A percentile compares a stretch with the other conserved stretches of the same genome.
These are phyloP conservation scores for Xylaria sp. DNA, from an alignment of 2,329 filamentous ascomycete species.

Conservation along the genomic window DNA sequence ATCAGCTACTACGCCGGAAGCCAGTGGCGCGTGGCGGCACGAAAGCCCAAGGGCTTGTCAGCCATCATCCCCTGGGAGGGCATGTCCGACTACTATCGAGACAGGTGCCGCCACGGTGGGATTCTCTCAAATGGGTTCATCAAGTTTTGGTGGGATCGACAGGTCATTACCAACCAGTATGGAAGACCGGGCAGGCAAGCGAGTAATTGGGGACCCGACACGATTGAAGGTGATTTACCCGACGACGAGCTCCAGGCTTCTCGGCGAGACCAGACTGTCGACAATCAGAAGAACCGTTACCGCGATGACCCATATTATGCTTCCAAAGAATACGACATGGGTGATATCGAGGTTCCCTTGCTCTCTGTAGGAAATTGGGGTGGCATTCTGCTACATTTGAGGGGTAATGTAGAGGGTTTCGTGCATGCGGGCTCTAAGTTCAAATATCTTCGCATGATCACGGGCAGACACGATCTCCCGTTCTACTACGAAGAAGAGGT, in stretches of 20 bases:
- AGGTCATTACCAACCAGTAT: conserved; percentile 72
- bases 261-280: conserved; percentile 53
- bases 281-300: conserved; percentile 58
- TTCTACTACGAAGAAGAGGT: conserved; percentile 76
- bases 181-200: conserved; percentile 40
- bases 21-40: conserved; percentile 57
- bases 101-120: conserved; percentile 65
- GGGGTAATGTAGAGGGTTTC: conserved; percentile 72
- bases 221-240: conserved; percentile 63
- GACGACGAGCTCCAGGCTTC: conserved; percentile 52
- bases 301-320: conserved; percentile 69
- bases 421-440: conserved; percentile 66
- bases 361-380: conserved; percentile 75
- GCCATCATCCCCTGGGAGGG: conserved; percentile 60
- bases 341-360: conserved; percentile 70
- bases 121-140: conserved; percentile 66
- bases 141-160: conserved; percentile 69
- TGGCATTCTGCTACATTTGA: conserved; percentile 70
- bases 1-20: conserved; percentile 55
- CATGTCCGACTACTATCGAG: conserved; percentile 61
- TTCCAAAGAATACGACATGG: conserved; percentile 67
- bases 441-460: conserved; percentile 74
- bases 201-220: conserved; percentile 44
- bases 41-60: conserved; percentile 51
- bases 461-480: conserved; percentile 72